These are phyloP conservation scores for Epichloe gansuensis DNA, from an alignment of 2,329 filamentous ascomycete species.

Conservation along the genomic window DNA sequence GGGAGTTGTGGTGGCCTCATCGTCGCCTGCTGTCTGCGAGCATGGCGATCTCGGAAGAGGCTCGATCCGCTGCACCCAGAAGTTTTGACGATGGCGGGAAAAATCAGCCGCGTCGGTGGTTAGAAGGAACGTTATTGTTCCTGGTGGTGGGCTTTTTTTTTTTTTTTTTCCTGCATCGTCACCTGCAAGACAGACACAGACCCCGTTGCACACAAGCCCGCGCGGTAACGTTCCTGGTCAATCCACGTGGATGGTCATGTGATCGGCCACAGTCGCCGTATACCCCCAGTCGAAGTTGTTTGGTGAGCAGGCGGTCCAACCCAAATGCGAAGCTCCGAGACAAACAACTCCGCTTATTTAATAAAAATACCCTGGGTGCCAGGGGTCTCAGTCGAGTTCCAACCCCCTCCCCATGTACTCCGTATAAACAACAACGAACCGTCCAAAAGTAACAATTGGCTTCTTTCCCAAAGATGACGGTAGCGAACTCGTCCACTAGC, in stretches of 20 bases:
- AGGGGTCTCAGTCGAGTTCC: no score
- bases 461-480: no score
- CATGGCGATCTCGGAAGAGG: constrained; percentile 13
- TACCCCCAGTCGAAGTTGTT: no score
- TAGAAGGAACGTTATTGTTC: background rate
- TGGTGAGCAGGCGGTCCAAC: background rate
- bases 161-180: background rate
- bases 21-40: constrained; percentile 17
- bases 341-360: no score
- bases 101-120: background rate
- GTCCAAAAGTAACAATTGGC: no score
- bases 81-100: background rate
- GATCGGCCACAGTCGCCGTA: background rate
- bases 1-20: constrained; percentile 23
- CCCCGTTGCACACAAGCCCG: background rate
- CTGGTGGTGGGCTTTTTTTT: background rate
- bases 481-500: no score
- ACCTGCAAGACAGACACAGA: background rate
- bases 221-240: background rate
- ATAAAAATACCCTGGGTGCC: no score
- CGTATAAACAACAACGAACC: no score
- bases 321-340: background rate
- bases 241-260: constrained; percentile 5
- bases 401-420: no score
- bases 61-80: background rate